These are phyloP conservation scores for Lophiostoma macrostomum DNA, from an alignment of 495 filamentous ascomycete genomes.

Conservation along the genomic window DNA sequence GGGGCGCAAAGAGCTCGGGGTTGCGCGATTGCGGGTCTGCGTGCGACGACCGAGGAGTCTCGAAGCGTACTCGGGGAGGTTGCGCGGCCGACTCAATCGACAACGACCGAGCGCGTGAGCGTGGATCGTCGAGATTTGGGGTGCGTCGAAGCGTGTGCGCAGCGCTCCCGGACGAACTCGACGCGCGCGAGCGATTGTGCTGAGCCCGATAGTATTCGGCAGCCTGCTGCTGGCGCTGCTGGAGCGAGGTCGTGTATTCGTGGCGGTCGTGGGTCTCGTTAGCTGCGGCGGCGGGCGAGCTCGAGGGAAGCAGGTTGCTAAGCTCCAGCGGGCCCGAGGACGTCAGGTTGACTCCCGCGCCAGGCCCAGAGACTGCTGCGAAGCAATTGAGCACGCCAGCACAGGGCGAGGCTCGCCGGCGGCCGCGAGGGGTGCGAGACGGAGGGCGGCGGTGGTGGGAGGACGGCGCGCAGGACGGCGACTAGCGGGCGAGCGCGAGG, in stretches of 20 bases:
- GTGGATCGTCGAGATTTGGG: slow-evolving; percentile 45
- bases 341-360: slow-evolving; percentile 28
- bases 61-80: slow-evolving; percentile 33
- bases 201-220: slow-evolving; percentile 34
- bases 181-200: slow-evolving; percentile 44
- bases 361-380: slow-evolving; percentile 15
- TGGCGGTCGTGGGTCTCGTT: slow-evolving; percentile 56
- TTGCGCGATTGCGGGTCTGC: slow-evolving; percentile 17
- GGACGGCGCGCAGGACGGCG: slow-evolving; percentile 7
- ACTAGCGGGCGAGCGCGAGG: slow-evolving; percentile 22
- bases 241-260: slow-evolving; percentile 53
- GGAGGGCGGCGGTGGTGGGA: background rate
- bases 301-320: slow-evolving; percentile 34
- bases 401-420: background rate
- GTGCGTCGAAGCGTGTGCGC: slow-evolving; percentile 51
- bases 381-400: slow-evolving; percentile 7
- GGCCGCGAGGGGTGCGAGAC: background rate
- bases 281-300: slow-evolving; percentile 9
- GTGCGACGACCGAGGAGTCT: slow-evolving; percentile 19
- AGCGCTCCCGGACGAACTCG: slow-evolving; percentile 51
- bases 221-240: slow-evolving; percentile 58
- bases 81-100: slow-evolving; percentile 37
- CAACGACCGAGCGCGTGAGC: slow-evolving; percentile 33
- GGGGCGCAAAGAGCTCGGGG: slow-evolving; percentile 41
- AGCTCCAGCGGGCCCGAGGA: slow-evolving; percentile 26